Evolutionary conservation across 768 basidiomycete species (phyloP).

Genomic region (Russula earlei): DNA sequence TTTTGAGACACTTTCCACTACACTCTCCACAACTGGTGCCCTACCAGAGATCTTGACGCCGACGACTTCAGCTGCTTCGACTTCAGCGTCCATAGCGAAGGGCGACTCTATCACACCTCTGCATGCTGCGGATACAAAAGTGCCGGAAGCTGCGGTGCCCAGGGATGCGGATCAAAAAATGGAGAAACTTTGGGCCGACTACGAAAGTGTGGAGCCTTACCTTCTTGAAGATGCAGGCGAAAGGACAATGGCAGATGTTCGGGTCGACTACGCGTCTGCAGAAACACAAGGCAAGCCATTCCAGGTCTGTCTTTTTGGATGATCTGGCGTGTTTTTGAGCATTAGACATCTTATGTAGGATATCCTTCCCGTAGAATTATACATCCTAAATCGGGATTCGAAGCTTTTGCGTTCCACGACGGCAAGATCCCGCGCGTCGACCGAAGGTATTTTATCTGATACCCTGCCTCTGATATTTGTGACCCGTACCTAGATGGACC

Average conservation of each 20-base stretch:
- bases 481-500: conserved; percentile 56
- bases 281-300: conserved; percentile 40
- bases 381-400: conserved; percentile 58
- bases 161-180: conserved; percentile 80
- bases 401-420: conserved; percentile 31
- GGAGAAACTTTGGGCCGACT: conserved; percentile 81
- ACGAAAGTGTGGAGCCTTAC: conserved; percentile 70
- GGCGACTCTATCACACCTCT: conserved; percentile 12
- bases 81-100: conserved; percentile 3
- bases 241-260: conserved; percentile 42
- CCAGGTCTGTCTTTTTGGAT: conserved; percentile 36
- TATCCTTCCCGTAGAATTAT: conserved; percentile 66
- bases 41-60: conserved; percentile 4
- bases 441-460: conserved; percentile 44
- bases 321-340: neutral
- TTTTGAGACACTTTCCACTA: conserved; percentile 41
- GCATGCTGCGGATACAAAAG: conserved; percentile 9
- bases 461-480: neutral
- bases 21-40: neutral
- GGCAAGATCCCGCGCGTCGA: conserved; percentile 38
- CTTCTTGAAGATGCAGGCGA: conserved; percentile 41
- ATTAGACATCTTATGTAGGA: conserved; percentile 35
- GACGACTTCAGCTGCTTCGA: conserved; percentile 12
- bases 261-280: conserved; percentile 45
- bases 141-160: conserved; percentile 37